Base-by-base conservation (phyloP, 1,139 yeast genomes). In the Sugiyamaella novakii region DNA sequence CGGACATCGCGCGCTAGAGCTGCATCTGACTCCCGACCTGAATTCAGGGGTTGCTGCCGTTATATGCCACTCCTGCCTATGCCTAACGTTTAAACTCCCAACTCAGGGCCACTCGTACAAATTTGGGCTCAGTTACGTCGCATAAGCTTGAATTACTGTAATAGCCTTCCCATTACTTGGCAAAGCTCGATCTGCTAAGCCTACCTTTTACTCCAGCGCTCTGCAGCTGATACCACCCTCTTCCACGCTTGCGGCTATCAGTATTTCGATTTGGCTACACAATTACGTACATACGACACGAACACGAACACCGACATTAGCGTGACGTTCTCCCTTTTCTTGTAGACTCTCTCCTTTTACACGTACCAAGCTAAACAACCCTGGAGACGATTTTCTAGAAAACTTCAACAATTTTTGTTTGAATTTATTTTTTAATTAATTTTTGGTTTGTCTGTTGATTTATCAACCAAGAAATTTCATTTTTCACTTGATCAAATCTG, bases 331-430 rank as follows among this genome's bases (percentile, higher is more conserved):
- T 33, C 42, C 42, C 21, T 38, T 38, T 38, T 38, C 33, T 38
- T 33, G 42, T 33, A 19, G 18, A 38, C 33, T 24, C 28, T 38
- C 33, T 15, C 33, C 42, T 27, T 27, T 27, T 38, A 38, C 42
- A 38, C 42, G 42, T 38, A 36, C 42, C 42, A 38, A 38, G 33
- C 42, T 38, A 38, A 38, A 3, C 24, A 12, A n/a, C 33, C 11
- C 25, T 27, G 11, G 33, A 25, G 33, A 38, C 42, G 18, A 38
- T 17, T 38, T 25, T 25, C 15, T 8, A n/a, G 31, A 25, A 12
- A 28, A 17, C 15, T 25, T 15, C 30, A 10, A n/a, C 17, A 24
- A 12, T 24, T 3, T 8, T 22, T 36, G 28, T n/a, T n/a, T 2
- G 15, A 7, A 5, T 10, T 36, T 21, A 24, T 22, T 38, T 34